Base-by-base conservation (phyloP, 176 grass and related monocot genomes). In the Dendrocalamus sinicus region DNA sequence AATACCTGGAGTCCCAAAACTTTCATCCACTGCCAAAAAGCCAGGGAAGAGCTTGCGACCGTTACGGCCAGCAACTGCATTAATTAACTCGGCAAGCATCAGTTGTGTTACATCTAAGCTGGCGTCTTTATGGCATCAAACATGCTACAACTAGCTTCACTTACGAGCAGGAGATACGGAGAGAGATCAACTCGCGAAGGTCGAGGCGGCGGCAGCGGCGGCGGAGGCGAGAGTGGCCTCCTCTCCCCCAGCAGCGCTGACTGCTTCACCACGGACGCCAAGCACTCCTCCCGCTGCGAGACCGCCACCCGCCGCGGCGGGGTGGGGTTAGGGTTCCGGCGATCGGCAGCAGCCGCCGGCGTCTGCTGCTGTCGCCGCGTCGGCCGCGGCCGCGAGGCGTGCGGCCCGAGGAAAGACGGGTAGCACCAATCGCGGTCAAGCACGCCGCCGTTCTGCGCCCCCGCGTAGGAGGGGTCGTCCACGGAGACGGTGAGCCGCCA, bases 341-440 rank as follows among this genome's bases (percentile, higher is more conserved):
- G 57, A 52, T 52, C 68, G 69, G 74, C 24, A 62, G 13, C 20
- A 5, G 41, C 59, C 73, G 82, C 72, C 68, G 81, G 72, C 22
- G 75, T 67, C 81, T 80, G 85, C 48, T 67, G 88, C 64, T 78
- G 82, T 72, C 73, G 80, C 50, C 85, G 75, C 55, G 81, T 80
- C 59, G 83, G 72, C 67, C 90, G 86, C 62, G 71, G 85, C 14
- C 91, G 89, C 26, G 89, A 64, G 45, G 86, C 82, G 80, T 92
- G 85, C 65, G 93, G 89, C 4, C 93, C 96, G 61, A 95, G 89
- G 82, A 94, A 92, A 44, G 96, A 98, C 1, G 96, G 90, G 82
- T 87, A 95, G 91, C 82, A 94, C 96, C 93, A 95, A 55, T 95
- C 93, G 32, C 86, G 91, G 86, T 98, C 95, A 44, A 90, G 79